Base-by-base conservation (phyloP, 352 stramenopile genomes). In the Elongisporangium anandrum region DNA sequence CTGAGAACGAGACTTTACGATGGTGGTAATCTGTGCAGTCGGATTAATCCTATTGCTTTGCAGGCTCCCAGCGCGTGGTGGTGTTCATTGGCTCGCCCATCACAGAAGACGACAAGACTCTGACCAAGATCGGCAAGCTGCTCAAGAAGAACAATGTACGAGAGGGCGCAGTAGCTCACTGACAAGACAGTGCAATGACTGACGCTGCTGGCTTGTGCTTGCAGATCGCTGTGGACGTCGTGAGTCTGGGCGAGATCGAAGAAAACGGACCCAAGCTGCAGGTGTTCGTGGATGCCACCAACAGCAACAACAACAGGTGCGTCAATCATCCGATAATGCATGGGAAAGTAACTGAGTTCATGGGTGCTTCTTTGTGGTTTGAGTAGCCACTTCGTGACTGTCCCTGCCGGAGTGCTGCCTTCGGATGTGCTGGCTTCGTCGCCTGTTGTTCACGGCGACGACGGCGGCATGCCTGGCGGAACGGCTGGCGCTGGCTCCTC, bases 91-190 rank as follows among this genome's bases (percentile, higher is more conserved):
- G 95, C 45, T 97, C 88, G 17, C 94, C 94, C 22, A 90, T 98
- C 56, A 79, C 81, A 13, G 92, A 97, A 52, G 90, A 97, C 64
- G 87, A 96, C 58, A 94, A 95, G 64, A 73, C 77, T 55, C 72
- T 97, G 52, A 85, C 82, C n/a, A 99, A 98, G 77, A 97, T 98
- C 54, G 97, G 94, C 68, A 98, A 99, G 63, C 80, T 98, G 50
- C 83, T 99, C 49, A 99, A 99, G 81, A 99, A 99, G 83, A 99
- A 99, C 80, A 99, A 99, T 73, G 92, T 94, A 50, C 54, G 75
- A 34, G 24, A 34, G 4, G 7, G 3, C 24, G 3, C 24, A 7
- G 24, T 7, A 7, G 3, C 24, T 34, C 4, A 7, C 7, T 34
- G 7, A 8, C 24, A 34, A 34, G 3, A 34, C n/a, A n/a, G n/a